Evolutionary conservation across 1,139 yeast species (phyloP).

Genomic region (Zygosaccharomyces pseudobailii): DNA sequence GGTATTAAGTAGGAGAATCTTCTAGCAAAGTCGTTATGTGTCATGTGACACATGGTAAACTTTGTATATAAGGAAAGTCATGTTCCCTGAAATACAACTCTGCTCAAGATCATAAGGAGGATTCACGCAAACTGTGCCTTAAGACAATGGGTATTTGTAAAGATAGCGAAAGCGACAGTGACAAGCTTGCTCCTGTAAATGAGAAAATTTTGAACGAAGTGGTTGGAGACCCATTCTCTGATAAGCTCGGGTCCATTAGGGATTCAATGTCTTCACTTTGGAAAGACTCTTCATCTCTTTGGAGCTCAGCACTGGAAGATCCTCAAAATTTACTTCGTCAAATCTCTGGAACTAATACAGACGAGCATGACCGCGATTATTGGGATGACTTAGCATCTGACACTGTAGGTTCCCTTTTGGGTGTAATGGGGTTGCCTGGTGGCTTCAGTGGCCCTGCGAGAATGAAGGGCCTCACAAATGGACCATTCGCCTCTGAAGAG

Average conservation of each 20-base stretch:
- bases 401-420: slow-evolving; percentile 19
- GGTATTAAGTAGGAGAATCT: neutral
- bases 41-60: slow-evolving; percentile 4
- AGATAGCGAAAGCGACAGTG: slow-evolving; percentile 16
- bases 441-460: slow-evolving; percentile 18
- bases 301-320: slow-evolving; percentile 13
- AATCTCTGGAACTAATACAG: slow-evolving; percentile 4
- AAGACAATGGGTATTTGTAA: slow-evolving; percentile 17
- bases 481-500: slow-evolving; percentile 15
- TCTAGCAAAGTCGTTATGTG: slow-evolving; percentile 1
- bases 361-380: slow-evolving; percentile 9
- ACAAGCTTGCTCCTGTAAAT: slow-evolving; percentile 12
- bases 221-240: slow-evolving; percentile 10
- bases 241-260: slow-evolving; percentile 11
- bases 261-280: slow-evolving; percentile 16
- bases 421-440: slow-evolving; percentile 22
- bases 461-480: slow-evolving; percentile 15
- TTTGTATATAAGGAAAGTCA: neutral
- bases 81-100: neutral
- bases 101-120: no score
- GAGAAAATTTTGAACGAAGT: slow-evolving; percentile 13
- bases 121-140: no score
- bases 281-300: slow-evolving; percentile 13
- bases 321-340: slow-evolving; percentile 19
- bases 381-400: slow-evolving; percentile 16